A percentile compares a stretch with the other conserved stretches of the same genome.
These are phyloP conservation scores for Oemleria cerasiformis DNA, from an alignment of 306 rosid genomes.

Conservation along the genomic window DNA sequence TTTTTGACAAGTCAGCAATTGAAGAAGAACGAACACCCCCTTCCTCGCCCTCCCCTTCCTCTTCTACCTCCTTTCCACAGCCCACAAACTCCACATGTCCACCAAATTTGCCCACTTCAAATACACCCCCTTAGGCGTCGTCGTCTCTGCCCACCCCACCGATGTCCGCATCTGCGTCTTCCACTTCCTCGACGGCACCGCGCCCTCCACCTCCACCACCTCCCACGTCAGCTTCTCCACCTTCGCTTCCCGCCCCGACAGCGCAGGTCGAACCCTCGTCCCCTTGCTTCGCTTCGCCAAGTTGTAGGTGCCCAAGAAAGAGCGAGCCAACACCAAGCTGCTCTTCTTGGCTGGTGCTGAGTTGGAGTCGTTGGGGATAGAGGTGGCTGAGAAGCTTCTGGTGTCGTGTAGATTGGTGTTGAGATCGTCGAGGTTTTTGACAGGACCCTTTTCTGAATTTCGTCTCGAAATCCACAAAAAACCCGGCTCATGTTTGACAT, in stretches of 20 bases:
- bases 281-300: conserved; percentile 35
- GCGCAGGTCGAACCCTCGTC: conserved; percentile 13
- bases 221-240: conserved; percentile 18
- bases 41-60: no score
- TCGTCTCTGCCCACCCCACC: conserved; percentile 8
- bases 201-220: conserved; percentile 24
- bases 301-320: conserved; percentile 33
- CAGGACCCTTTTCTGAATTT: no score
- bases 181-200: conserved; percentile 31
- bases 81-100: no score
- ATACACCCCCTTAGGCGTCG: no score
- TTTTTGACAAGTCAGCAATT: no score
- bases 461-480: no score
- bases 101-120: no score
- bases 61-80: no score
- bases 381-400: conserved; percentile 28
- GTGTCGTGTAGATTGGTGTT: conserved; percentile 36
- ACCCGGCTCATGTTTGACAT: no score
- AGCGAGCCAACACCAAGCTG: conserved; percentile 34
- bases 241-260: conserved; percentile 10
- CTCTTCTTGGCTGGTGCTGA: conserved; percentile 30
- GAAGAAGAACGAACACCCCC: no score
- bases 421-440: conserved; percentile 39
- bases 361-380: conserved; percentile 22
- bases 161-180: conserved; percentile 35